Conservation (phyloP, 495 filamentous ascomycete genomes). For the Penicillium pulvis region DNA sequence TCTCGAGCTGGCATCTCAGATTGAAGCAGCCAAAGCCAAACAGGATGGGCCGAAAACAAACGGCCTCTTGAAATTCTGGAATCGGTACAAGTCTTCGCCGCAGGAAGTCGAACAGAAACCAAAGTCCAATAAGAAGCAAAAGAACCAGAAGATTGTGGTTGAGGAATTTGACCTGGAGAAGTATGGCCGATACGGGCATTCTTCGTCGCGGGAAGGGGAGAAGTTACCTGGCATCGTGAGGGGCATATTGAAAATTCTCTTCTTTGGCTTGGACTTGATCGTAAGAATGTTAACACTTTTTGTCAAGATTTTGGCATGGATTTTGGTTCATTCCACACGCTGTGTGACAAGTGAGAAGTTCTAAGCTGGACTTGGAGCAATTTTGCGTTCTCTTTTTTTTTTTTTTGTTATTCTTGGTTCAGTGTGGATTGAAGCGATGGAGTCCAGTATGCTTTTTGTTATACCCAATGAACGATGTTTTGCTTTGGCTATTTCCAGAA, state of each 20-base stretch:
- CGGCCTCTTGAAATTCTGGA: constrained; percentile 30
- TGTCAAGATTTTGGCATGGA: constrained; percentile 45
- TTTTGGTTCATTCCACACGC: constrained; percentile 38
- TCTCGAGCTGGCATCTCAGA: constrained; percentile 34
- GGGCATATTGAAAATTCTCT: constrained; percentile 36
- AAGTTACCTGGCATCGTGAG: constrained; percentile 42
- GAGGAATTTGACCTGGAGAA: constrained; percentile 52
- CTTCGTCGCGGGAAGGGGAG: constrained; percentile 40
- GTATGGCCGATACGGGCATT: constrained; percentile 40
- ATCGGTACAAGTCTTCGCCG: constrained; percentile 3
- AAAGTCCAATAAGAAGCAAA: constrained; percentile 25
- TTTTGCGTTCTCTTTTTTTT: neutral
- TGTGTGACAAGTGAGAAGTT: constrained; percentile 46
- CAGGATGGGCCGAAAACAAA: constrained; percentile 14
- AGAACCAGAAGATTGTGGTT: constrained; percentile 34
- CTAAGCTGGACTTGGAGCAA: constrained; percentile 23
- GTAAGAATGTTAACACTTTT: constrained; percentile 37
- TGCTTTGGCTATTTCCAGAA: neutral
- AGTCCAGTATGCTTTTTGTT: neutral
- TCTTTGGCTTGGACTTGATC: constrained; percentile 41
- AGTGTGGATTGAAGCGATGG: neutral
- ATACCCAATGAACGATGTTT: neutral
- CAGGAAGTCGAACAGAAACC: constrained; percentile 5
- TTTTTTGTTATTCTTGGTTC: neutral
- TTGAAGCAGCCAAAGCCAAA: constrained; percentile 24